These are phyloP conservation scores for Sporothrix protearum DNA, from an alignment of 2,329 filamentous ascomycete genomes.

Conservation along the genomic window DNA sequence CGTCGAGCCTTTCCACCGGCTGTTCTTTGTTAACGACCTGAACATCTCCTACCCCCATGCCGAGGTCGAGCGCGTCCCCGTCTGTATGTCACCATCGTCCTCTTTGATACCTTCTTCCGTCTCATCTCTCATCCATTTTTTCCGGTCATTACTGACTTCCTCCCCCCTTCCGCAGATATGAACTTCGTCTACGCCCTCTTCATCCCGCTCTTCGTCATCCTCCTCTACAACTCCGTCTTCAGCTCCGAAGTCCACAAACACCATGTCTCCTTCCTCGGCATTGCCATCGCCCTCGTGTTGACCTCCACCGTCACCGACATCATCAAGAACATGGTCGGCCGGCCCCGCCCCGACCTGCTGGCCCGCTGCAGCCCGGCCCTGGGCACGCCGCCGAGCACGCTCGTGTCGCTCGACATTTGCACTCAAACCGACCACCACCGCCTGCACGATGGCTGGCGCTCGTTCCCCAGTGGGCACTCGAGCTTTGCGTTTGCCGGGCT, in stretches of 20 bases:
- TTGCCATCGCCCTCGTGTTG: constrained; percentile 71
- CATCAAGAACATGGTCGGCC: constrained; percentile 82
- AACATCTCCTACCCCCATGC: constrained; percentile 85
- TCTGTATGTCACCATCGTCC: constrained; percentile 51
- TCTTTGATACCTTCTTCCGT: not conserved
- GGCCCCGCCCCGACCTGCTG: constrained; percentile 55
- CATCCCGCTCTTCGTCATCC: constrained; percentile 64
- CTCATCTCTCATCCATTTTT: not conserved
- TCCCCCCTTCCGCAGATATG: constrained; percentile 53
- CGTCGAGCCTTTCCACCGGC: constrained; percentile 83
- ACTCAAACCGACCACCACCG: constrained; percentile 65
- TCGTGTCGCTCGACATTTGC: constrained; percentile 67
- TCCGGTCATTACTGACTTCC: not conserved
- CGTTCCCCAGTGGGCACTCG: constrained; percentile 76
- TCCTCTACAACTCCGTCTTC: constrained; percentile 60
- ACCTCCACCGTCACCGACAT: constrained; percentile 82
- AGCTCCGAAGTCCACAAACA: constrained; percentile 70
- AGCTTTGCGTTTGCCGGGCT: constrained; percentile 76
- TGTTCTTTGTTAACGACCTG: constrained; percentile 86
- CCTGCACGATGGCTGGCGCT: constrained; percentile 79
- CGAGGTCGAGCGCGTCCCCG: constrained; percentile 74
- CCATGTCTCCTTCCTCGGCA: constrained; percentile 79
- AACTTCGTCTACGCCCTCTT: constrained; percentile 76
- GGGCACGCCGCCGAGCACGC: constrained; percentile 46
- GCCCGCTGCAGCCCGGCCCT: constrained; percentile 73